Base-by-base conservation (phyloP, 345 rosid species). In the Citrus australasica region DNA sequence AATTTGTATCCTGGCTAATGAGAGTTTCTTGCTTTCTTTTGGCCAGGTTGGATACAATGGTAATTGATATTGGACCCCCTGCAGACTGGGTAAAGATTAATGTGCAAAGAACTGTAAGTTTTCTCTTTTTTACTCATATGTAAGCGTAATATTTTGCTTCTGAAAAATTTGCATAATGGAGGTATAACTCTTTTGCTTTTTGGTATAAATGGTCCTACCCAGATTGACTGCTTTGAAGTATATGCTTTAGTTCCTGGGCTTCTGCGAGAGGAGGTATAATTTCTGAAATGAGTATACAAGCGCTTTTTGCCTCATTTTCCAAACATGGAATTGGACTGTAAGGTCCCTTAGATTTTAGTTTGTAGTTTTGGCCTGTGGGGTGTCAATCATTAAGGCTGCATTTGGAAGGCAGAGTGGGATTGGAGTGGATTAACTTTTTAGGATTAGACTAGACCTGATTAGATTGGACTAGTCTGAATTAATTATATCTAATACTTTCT, bases 11-110 rank as follows among this genome's bases (percentile, higher is more conserved):
- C 55, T 42, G 65, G 67, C 78, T 46, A 59, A 55, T 53, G 30
- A 48, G 67, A 58, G 28, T 61, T 75, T 64, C 58, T 79, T 48
- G n/a, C 70, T 56, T 24, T 71, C 38, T 75, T 79, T 27, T 73
- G 76, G 69, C 76, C 73, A 89, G 92, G 70, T 77, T 79, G 75
- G 88, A 82, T 72, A 73, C 84, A 1, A 82, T 70, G 79, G 81
- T 88, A 68, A 63, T 88, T 67, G 91, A 89, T 80, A 72, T 85
- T 75, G 94, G 94, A 46, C 90, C 88, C 38, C 91, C 92, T 33
- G 94, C 94, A 58, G 91, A 91, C 71, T 91, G 92, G 94, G 92
- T 91, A 81, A 91, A 91, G 88, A 81, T 89, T 76, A 89, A 87
- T 14, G 94, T 91, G 71, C 86, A 84, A 63, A 89, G 85, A 80